Conservation (phyloP, 345 rosid genomes). For the Hibiscus syriacus region DNA sequence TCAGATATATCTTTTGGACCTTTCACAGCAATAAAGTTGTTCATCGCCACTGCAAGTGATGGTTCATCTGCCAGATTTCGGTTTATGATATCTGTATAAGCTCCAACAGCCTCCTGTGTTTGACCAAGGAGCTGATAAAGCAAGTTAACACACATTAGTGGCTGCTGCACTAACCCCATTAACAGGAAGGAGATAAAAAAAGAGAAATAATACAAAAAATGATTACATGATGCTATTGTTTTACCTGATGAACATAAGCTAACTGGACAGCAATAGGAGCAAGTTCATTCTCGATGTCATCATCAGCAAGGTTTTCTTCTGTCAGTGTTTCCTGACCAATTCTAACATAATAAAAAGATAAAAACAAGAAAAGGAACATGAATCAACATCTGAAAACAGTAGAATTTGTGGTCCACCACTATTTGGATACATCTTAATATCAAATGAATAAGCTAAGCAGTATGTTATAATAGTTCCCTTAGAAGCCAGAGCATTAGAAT, state of each 20-base stretch:
- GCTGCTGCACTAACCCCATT: neutral
- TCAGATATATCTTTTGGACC: constrained; percentile 81
- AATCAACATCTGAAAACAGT: neutral
- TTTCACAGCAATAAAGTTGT: constrained; percentile 68
- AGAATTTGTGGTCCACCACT: neutral
- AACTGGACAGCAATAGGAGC: constrained; percentile 82
- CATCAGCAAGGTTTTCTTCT: constrained; percentile 69
- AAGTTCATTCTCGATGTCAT: constrained; percentile 78
- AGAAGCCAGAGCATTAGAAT: neutral
- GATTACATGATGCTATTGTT: neutral
- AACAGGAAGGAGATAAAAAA: neutral
- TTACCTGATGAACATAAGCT: constrained; percentile 88
- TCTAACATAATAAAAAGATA: constrained; percentile 28
- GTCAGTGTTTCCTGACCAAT: constrained; percentile 86
- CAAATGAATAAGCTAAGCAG: neutral
- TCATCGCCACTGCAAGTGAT: constrained; percentile 80
- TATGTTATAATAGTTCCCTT: neutral
- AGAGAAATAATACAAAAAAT: neutral
- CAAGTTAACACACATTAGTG: constrained; percentile 19
- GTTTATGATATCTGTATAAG: constrained; percentile 52
- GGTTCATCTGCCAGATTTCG: constrained; percentile 73
- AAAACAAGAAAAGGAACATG: constrained; percentile 8
- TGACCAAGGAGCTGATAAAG: constrained; percentile 65
- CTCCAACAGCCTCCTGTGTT: constrained; percentile 50
- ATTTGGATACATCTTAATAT: neutral